Evolutionary conservation across 148 eudicot species (phyloP), one percentile per base, ranked within the genome.

Genomic region (Camellia granthamiana): DNA sequence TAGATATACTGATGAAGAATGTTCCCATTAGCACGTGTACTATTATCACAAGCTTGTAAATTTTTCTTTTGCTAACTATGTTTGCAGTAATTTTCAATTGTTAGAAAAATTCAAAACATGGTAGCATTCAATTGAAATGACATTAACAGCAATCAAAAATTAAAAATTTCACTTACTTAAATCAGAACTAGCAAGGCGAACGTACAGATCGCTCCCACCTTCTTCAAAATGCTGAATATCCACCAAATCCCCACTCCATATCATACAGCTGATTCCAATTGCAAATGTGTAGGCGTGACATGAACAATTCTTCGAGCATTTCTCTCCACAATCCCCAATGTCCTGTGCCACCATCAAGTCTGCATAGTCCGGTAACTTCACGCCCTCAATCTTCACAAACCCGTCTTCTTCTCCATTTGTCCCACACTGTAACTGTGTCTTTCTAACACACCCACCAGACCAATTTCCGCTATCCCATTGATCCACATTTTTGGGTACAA

Each of bases 311-410:
- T 67, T 52, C 73, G 81, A 71, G 69, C 95, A 92, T 72, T 14
- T 46, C 14, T 75, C 81, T 72, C 46, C 71, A 69, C 95, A 92
- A 0, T 42, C 66, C 2, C 81, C 69, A 30, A n/a, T 19, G 7
- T 82, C 64, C 7, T 44, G 77, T 12, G 59, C 62, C 21, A 7
- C 79, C 71, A 81, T 80, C 60, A 73, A 55, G 46, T 77, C 85
- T 23, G 87, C 88, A 19, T 87, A 92, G 69, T 92, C 95, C 42
- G 95, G 95, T 65, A 90, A 73, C 76, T 90, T 92, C 70, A 86
- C 83, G 55, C 75, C 68, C 19, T 81, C 81, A 64, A 86, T 63
- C 83, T 85, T 64, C 69, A 82, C 19, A 79, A 92, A 92, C 49
- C 76, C 86, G 66, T 88, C 92, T 30, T 41, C 65, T 8, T 77